Evolutionary conservation across 768 basidiomycete species (phyloP).

Genomic region (Pulveroboletus sp.): DNA sequence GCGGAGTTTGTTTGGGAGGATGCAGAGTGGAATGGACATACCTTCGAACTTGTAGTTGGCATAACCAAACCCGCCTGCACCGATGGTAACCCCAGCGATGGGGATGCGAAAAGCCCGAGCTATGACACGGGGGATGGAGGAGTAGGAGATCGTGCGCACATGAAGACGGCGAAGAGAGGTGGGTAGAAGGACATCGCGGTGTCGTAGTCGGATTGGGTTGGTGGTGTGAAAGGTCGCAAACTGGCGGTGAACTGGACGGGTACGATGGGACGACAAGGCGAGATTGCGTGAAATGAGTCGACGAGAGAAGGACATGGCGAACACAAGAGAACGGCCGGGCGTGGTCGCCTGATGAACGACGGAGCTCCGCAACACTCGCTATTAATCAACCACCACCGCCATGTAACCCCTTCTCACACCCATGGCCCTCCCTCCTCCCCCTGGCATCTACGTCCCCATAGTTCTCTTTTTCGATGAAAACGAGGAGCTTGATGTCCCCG

Average conservation of each 20-base stretch:
- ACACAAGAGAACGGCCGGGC: neutral
- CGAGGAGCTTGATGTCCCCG: constrained; percentile 63
- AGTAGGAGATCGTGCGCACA: constrained; percentile 75
- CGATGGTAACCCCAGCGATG: constrained; percentile 82
- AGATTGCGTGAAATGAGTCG: neutral
- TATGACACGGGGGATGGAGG: constrained; percentile 84
- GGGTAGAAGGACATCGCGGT: constrained; percentile 33
- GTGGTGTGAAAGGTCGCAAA: neutral
- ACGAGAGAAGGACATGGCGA: neutral
- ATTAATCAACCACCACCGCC: neutral
- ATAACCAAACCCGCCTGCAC: constrained; percentile 88
- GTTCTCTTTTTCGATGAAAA: constrained; percentile 68
- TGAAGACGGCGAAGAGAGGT: constrained; percentile 60
- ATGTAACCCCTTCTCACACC: neutral
- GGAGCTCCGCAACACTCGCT: neutral
- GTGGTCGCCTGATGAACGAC: neutral
- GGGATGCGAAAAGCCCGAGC: constrained; percentile 85
- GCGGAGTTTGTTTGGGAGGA: neutral
- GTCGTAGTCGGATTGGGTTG: neutral
- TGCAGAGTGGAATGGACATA: constrained; percentile 30
- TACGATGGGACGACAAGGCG: neutral
- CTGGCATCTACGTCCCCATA: constrained; percentile 74
- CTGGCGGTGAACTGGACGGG: neutral
- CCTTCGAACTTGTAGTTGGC: constrained; percentile 98
- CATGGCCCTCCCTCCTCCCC: constrained; percentile 46